Evolutionary conservation across 2,329 filamentous ascomycete genomes (phyloP), one percentile per base, ranked within the genome.

Genomic region (Fusarium xylarioides): DNA sequence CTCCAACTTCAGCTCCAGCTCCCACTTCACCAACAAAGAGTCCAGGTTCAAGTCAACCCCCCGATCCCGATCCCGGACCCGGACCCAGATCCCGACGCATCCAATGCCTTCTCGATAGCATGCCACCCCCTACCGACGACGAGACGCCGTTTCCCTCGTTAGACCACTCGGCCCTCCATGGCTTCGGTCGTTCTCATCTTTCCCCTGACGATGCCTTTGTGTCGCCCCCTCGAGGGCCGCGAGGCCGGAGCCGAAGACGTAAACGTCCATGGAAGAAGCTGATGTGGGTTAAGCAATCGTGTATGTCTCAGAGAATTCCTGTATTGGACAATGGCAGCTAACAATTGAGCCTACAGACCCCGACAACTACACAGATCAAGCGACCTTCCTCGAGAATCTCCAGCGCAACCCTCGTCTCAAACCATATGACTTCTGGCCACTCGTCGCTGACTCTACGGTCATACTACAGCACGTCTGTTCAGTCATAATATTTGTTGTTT

Each of bases 351-450:
- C n/a, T 21, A 18, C 58, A 95, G 94, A 97, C 80, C 95, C 96
- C n/a, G 96, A 99, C 82, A 99, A 99, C 82, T 98, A 98, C 81
- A 98, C 96, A 44, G 96, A 99, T 80, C 95, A 96, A 80, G 93
- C 94, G 68, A 98, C 96, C 4, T 99, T 99, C 78, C 91, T 99
- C 74, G 95, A 98, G 80, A 95, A 97, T 77, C 90, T 99, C 23
- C 95, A 99, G 82, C 91, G 95, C 53, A 99, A 99, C 81, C 95
- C 95, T 9, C 91, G 95, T 44, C 89, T 98, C 58, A 92, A 96
- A 74, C 95, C 95, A 0, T 99, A 99, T 82, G 95, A 98, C 79
- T 99, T 99, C 83, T 99, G 96, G 95, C 94, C 95, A 14, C 87
- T 99, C 38, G 95, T 98, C 56, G 93, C 94, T 64, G 95, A 98